Percentiles rank a stretch among this genome's conserved stretches.
Conservation (phyloP, 2,329 filamentous ascomycete genomes). For the Colletotrichum simmondsii region DNA sequence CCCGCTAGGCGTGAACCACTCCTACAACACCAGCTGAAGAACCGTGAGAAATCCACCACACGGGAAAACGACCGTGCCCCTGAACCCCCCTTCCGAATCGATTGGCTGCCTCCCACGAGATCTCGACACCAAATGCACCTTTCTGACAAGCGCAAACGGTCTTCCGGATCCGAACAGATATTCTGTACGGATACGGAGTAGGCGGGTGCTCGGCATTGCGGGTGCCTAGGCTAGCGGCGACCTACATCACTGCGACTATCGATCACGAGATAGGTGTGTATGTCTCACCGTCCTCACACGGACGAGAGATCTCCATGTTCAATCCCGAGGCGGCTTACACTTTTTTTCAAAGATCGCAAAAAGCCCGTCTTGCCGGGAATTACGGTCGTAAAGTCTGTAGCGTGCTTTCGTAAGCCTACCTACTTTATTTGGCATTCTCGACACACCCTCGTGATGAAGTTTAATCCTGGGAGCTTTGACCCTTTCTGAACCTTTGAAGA, state of each 20-base stretch:
- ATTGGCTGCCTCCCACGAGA: background rate
- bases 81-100: background rate
- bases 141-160: background rate
- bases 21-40: background rate
- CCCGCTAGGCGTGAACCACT: background rate
- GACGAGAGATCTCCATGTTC: background rate
- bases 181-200: background rate
- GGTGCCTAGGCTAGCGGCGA: background rate
- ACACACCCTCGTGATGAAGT: too few relatives aligned
- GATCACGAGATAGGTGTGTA: background rate
- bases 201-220: background rate
- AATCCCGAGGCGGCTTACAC: background rate
- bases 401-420: background rate
- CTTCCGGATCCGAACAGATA: background rate
- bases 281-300: background rate
- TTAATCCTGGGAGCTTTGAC: background rate
- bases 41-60: background rate
- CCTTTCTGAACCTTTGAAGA: background rate
- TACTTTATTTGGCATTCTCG: too few relatives aligned
- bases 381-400: background rate
- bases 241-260: background rate
- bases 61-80: background rate
- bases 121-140: background rate
- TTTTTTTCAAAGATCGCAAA: background rate
- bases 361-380: too few relatives aligned